Conservation (phyloP, 1,284 basidiomycete genomes). For the Nidula niveotomentosa region DNA sequence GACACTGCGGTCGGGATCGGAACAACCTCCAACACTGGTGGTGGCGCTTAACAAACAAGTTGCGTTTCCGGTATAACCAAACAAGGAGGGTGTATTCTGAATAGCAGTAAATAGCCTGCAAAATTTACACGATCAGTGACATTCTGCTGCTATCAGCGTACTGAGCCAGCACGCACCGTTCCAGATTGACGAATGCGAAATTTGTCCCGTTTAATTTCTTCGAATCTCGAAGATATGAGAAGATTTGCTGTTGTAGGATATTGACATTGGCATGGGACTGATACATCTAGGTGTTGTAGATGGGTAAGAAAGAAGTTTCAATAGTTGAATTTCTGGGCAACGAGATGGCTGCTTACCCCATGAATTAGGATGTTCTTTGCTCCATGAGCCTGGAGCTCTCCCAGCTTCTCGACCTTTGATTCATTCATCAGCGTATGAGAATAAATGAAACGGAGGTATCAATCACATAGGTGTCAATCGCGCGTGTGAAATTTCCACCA, state of each 20-base stretch:
- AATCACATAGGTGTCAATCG: slow-evolving; percentile 19
- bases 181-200: slow-evolving; percentile 24
- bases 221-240: slow-evolving; percentile 19
- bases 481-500: slow-evolving; percentile 20
- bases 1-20: slow-evolving; percentile 23
- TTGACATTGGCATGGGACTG: slow-evolving; percentile 21
- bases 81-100: slow-evolving; percentile 15
- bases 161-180: slow-evolving; percentile 10
- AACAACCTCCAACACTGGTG: slow-evolving; percentile 23
- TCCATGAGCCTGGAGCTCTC: slow-evolving; percentile 21
- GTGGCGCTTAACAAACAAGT: slow-evolving; percentile 27
- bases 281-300: slow-evolving; percentile 21
- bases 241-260: slow-evolving; percentile 20
- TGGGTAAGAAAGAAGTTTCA: background rate
- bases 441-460: background rate
- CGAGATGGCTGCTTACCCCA: slow-evolving; percentile 10
- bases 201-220: slow-evolving; percentile 22
- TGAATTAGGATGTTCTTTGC: slow-evolving; percentile 26
- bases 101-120: slow-evolving; percentile 20
- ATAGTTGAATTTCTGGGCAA: background rate
- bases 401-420: slow-evolving; percentile 19
- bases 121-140: background rate
- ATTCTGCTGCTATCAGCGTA: background rate
- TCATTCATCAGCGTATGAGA: background rate
- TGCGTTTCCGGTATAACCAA: slow-evolving; percentile 23